phyloP scores from a whole-genome alignment of 352 stramenopile species.

The Globisporangium echinulatum region DNA sequence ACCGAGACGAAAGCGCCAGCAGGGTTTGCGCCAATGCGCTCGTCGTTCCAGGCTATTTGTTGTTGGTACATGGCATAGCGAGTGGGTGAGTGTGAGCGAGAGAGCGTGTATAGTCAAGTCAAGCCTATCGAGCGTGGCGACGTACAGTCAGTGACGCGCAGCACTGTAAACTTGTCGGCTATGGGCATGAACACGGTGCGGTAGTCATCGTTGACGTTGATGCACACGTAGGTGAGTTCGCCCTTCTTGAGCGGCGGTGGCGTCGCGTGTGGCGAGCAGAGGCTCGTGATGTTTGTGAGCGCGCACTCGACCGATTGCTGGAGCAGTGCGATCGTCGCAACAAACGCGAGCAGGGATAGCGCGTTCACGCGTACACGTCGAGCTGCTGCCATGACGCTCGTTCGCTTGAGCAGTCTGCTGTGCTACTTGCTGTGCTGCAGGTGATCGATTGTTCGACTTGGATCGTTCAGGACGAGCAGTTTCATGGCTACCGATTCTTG shows the following conservation, averaged over 20 bases:
- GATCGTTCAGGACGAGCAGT: background rate
- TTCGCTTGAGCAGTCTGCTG: too few relatives aligned
- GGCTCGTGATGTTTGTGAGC: slow-evolving; percentile 50
- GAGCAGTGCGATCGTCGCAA: background rate
- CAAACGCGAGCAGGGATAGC: background rate
- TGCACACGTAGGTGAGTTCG: slow-evolving; percentile 56
- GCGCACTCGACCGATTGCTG: slow-evolving; percentile 7
- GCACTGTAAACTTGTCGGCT: slow-evolving; percentile 70
- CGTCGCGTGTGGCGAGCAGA: slow-evolving; percentile 50
- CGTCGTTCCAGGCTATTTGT: slow-evolving; percentile 59
- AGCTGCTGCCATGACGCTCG: too few relatives aligned
- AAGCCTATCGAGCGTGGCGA: background rate
- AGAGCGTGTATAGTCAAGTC: background rate
- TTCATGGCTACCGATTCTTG: background rate
- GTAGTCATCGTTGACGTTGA: slow-evolving; percentile 76
- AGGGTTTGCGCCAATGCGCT: slow-evolving; percentile 42
- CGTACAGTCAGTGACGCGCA: slow-evolving; percentile 70
- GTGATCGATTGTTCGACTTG: too few relatives aligned
- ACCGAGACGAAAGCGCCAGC: slow-evolving; percentile 51
- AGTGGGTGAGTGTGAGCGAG: background rate
- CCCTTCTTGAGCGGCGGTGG: slow-evolving; percentile 52
- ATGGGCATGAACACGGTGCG: slow-evolving; percentile 70
- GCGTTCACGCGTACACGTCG: too few relatives aligned
- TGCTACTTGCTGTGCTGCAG: too few relatives aligned
- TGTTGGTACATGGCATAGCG: background rate